Base-by-base conservation (phyloP, 768 basidiomycete species). In the Pleurotus sapidus region DNA sequence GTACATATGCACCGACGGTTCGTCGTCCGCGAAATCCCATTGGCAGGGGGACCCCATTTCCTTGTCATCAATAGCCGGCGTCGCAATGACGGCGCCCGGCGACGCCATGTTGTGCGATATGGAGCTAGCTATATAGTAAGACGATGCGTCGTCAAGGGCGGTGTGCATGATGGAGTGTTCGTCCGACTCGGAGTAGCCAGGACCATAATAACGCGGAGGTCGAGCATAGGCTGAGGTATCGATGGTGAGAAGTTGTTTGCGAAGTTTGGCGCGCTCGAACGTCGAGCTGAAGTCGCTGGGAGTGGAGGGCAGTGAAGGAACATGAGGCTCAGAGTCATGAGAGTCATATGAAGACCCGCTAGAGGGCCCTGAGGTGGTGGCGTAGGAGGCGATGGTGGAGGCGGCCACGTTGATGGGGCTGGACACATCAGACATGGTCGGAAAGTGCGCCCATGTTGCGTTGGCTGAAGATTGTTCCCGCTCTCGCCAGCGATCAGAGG, bases 81-180 rank as follows among this genome's bases (percentile, higher is more conserved):
- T 78, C 58, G 63, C 71, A 76, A 61, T 75, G 67, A 30, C 76
- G 59, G 56, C 73, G 70, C 55, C 73, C 75, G 23, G 74, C 71
- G 12, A 74, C 25, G 68, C 61, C 62, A 71, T 73, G 17, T 77
- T 74, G 14, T 71, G 59, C 15, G 77, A 75, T 38, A 73, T 67
- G 2, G 80, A 74, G 38, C 77, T 79, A 55, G 74, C 73, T 55
- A 84, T 70, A 62, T 79, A 84, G 61, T 81, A 84, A 55, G 81
- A 79, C 1, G 84, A 84, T 15, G 81, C 78, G 56, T 81, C 79
- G 69, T 89, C 88, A 48, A 88, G 82, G 39, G 88, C 88, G 17
- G 88, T 90, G 58, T 87, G 87, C 87, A 90, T 88, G 61, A 78
- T 76, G 24, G 87, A 87, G 30, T 86, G 84, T 15, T 75, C 72